Base-by-base conservation (phyloP, 1,139 yeast genomes). In the Suhomyces atakaporum region DNA sequence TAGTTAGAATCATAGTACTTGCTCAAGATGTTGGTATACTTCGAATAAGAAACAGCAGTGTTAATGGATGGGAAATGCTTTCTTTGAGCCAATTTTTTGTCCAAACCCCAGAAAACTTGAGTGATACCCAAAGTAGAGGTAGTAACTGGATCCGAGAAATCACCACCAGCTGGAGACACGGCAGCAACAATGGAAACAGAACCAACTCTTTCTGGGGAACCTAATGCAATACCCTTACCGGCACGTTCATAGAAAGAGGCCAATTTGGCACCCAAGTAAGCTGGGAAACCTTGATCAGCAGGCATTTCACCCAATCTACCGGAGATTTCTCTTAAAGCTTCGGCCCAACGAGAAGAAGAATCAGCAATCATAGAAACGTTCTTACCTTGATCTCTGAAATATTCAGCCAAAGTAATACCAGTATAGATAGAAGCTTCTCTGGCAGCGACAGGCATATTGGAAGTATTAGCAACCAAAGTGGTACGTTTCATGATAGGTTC, bases 291-390 rank as follows among this genome's bases (percentile, higher is more conserved):
- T 75, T 94, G 98, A 73, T 92, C 99, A 45, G 99, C 99, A 62
- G 99, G 99, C 99, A 92, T 92, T 75, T 94, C 99, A 69, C 98
- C 98, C 66, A 92, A 77, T 78, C 99, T 95, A 80, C 99, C 99
- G 38, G 97, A 90, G 65, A 92, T 84, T 78, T 92, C 99, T 83
- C 99, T 89, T 63, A 92, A 79, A 43, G 99, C 99, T 73, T 92
- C 99, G 32, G 99, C 99, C 99, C 99, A 92, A 78, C 99, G 92
- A 29, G 97, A 90, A 24, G 97, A 90, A 6, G 98, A 92, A 66
- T 92, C 99, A 44, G 99, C 99, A 84, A 92, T 92, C 97, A 92
- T 92, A 29, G 97, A 82, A 47, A 92, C 97, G 61, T 94, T 76
- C 77, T 92, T 92, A 73, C 99, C 99, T 75, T 92, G 98, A 75